Evolutionary conservation across 352 stramenopile species (phyloP).

Genomic region (Phytophthora aleatoria): DNA sequence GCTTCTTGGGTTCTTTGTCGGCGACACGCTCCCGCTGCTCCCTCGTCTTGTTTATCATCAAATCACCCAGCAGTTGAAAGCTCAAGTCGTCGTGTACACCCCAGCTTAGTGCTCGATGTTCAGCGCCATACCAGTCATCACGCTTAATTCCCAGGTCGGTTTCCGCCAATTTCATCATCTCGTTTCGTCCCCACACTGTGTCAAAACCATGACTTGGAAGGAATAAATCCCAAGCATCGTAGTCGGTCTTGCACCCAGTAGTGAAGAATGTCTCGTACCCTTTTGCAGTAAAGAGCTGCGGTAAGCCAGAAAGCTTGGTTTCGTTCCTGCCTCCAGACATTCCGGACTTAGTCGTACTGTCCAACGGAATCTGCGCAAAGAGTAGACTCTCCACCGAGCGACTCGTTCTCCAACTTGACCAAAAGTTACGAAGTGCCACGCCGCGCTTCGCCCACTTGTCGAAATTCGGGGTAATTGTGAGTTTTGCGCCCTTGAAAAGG

Average conservation of each 20-base stretch:
- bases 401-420: constrained; percentile 66
- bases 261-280: constrained; percentile 58
- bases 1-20: not conserved
- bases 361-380: constrained; percentile 55
- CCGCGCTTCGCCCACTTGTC: constrained; percentile 53
- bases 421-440: constrained; percentile 59
- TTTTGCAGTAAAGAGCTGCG: constrained; percentile 57
- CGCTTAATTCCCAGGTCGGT: not conserved
- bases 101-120: constrained; percentile 4
- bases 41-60: constrained; percentile 11
- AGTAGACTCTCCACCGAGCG: constrained; percentile 60
- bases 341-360: constrained; percentile 41
- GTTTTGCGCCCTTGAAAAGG: constrained; percentile 35
- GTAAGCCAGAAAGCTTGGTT: constrained; percentile 43
- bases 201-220: constrained; percentile 59
- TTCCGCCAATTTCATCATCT: constrained; percentile 13
- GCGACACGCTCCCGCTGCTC: constrained; percentile 1
- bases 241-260: constrained; percentile 46
- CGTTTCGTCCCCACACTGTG: constrained; percentile 26
- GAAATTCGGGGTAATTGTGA: constrained; percentile 53
- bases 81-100: constrained; percentile 11
- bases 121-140: constrained; percentile 3
- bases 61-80: constrained; percentile 10
- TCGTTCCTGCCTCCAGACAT: constrained; percentile 36
- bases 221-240: constrained; percentile 58